Evolutionary conservation across 2,329 filamentous ascomycete species (phyloP).

Genomic region (Verticillium albo-atrum): DNA sequence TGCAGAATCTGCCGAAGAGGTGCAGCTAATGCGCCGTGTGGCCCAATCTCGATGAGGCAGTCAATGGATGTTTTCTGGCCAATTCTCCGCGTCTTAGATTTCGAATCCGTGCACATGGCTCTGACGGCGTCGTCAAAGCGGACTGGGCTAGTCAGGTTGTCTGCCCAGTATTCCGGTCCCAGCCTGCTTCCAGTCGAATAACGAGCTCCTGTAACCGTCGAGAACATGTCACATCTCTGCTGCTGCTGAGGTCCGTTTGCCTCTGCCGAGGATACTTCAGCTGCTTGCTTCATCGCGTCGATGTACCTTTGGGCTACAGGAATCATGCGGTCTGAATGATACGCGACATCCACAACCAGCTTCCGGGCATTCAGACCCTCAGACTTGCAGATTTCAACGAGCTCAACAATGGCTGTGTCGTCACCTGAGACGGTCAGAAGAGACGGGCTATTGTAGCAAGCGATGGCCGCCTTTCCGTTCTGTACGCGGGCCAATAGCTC

Average conservation of each 20-base stretch:
- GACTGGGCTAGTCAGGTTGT: constrained; percentile 3
- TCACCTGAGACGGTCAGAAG: constrained; percentile 49
- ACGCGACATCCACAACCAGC: constrained; percentile 6
- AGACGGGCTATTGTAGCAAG: constrained; percentile 37
- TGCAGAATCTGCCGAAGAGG: constrained; percentile 5
- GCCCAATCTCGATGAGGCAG: constrained; percentile 8
- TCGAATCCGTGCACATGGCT: background rate
- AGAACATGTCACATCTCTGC: constrained; percentile 4
- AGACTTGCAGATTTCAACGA: constrained; percentile 29
- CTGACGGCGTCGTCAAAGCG: constrained; percentile 7
- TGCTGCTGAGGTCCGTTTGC: background rate
- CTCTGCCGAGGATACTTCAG: background rate
- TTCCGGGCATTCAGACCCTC: constrained; percentile 4
- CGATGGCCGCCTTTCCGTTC: constrained; percentile 7
- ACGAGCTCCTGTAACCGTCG: constrained; percentile 4
- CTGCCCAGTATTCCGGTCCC: constrained; percentile 6
- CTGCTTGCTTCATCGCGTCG: background rate
- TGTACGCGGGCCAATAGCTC: background rate
- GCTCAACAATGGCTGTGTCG: constrained; percentile 33
- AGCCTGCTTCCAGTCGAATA: background rate
- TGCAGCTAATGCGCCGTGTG: constrained; percentile 2
- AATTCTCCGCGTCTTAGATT: background rate
- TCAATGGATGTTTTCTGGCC: constrained; percentile 3
- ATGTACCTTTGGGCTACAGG: constrained; percentile 7
- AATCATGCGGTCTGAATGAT: constrained; percentile 10